A percentile compares a stretch with the other conserved stretches of the same genome.
Evolutionary conservation across 257 asterid species (phyloP).

Genomic region (Datura wrightii): DNA sequence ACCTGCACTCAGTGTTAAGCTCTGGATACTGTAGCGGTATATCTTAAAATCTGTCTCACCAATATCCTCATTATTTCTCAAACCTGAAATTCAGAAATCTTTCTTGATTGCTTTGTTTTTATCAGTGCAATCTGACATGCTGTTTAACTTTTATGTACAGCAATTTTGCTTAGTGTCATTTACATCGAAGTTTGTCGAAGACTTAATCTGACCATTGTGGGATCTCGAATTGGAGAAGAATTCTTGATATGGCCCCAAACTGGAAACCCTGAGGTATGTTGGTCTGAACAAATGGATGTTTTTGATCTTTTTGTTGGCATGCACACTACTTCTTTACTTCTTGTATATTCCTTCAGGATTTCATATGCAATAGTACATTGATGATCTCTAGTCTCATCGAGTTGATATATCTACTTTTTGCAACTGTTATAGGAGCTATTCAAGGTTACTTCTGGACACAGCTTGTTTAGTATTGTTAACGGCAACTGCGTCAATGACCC

Average conservation of each 20-base stretch:
- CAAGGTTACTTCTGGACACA: slow-evolving; percentile 79
- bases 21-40: slow-evolving; percentile 80
- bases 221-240: slow-evolving; percentile 98
- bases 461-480: slow-evolving; percentile 79
- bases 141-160: slow-evolving; percentile 50
- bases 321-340: neutral
- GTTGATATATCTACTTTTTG: slow-evolving; percentile 19
- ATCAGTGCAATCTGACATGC: slow-evolving; percentile 32
- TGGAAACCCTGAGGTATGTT: slow-evolving; percentile 84
- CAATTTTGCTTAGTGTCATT: slow-evolving; percentile 87
- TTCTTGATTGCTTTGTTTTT: neutral
- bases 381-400: neutral
- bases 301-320: neutral
- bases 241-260: slow-evolving; percentile 96
- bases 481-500: slow-evolving; percentile 95
- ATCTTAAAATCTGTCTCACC: slow-evolving; percentile 14
- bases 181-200: slow-evolving; percentile 95
- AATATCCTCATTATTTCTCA: slow-evolving; percentile 16
- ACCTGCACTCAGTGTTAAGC: slow-evolving; percentile 84
- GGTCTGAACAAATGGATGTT: neutral
- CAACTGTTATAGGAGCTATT: slow-evolving; percentile 69
- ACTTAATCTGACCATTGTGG: slow-evolving; percentile 83
- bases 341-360: slow-evolving; percentile 26
- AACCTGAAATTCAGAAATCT: neutral
- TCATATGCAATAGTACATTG: neutral